Evolutionary conservation across 75 land plant species (phyloP), one percentile per base, ranked within the genome.

Genomic region (Cupressus sempervirens): DNA sequence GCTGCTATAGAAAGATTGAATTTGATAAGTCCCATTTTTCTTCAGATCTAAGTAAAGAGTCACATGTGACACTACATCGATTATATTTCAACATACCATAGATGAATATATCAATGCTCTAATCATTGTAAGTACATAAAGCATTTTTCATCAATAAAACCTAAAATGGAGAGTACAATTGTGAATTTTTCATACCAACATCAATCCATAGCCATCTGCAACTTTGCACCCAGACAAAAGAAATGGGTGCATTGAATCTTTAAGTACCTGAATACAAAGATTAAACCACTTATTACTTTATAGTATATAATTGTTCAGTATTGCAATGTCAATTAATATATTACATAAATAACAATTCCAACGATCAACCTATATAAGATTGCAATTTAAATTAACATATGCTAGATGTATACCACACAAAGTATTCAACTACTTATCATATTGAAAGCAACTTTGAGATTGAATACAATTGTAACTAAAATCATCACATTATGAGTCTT

Each of bases 211-310:
- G 14, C 92, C 92, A 89, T 91, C 92, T 23, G 85, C 70, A 20
- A 91, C 91, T 79, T 91, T 91, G 52, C 88, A 87, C 48, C 92
- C 92, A 65, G 92, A 87, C 34, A 91, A 75, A 48, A 91, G 84
- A 82, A 91, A 91, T 12, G 92, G 91, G 26, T 91, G 72, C 72
- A 86, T 86, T 67, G 73, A 86, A 82, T 88, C 85, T 84, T 90
- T 90, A 9, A 68, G 80, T 53, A 89, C 81, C 91, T 90, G 91
- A 73, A 82, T 35, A 84, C 23, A 81, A 18, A 62, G 15, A 72
- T 12, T 23, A 29, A 77, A 15, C 40, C 6, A 30, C 36, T n/a
- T 13, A 43, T 85, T 41, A 35, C 30, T 34, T 35, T 15, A 77
- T 15, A 18, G 41, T 12, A 32, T 15, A 77, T 30, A 18, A n/a